Evolutionary conservation across 2,329 filamentous ascomycete genomes (phyloP), one percentile per base, ranked within the genome.

Genomic region (Arachnopeziza araneosa): DNA sequence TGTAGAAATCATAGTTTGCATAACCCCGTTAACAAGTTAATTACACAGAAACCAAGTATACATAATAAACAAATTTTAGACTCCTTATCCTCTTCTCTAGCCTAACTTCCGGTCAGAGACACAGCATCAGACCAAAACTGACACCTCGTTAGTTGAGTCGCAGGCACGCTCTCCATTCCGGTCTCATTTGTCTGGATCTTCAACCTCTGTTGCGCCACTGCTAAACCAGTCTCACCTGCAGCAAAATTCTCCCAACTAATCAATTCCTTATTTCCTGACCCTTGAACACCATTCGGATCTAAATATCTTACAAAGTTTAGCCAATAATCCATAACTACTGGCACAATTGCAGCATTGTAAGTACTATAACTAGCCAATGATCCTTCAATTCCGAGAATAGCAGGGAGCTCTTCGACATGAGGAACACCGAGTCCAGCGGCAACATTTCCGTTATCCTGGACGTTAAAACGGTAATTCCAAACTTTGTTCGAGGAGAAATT

Each of bases 371-470:
- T 60, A 10, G 9, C 21, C n/a, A 21, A 61, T 6, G 56, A 65
- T 2, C 72, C 72, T 8, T 63, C 60, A 60, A 68, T 73, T 52
- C 70, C 63, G 26, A 76, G 73, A 7, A 75, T 69, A 17, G 74
- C 76, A 44, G 71, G 73, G 1, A 76, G 76, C 52, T 70, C 73
- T n/a, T 60, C 76, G 69, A 85, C 86, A 69, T 86, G 84, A 0
- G 78, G 77, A 0, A 78, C 79, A 0, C 79, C 80, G 2, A 77
- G 75, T 0, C 78, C 72, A 19, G 79, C 72, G 9, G 82, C 82
- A 67, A 87, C 83, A 76, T 87, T 88, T 53, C 82, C 79, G 73
- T 86, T 88, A 67, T 79, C 80, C 71, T 82, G 88, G 10, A 81
- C 81, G 12, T 56, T 56, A 19, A 24, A 56, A 4, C 48, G 44